Conservation (phyloP, 2,329 filamentous ascomycete species). For the Thielaviopsis populi region DNA sequence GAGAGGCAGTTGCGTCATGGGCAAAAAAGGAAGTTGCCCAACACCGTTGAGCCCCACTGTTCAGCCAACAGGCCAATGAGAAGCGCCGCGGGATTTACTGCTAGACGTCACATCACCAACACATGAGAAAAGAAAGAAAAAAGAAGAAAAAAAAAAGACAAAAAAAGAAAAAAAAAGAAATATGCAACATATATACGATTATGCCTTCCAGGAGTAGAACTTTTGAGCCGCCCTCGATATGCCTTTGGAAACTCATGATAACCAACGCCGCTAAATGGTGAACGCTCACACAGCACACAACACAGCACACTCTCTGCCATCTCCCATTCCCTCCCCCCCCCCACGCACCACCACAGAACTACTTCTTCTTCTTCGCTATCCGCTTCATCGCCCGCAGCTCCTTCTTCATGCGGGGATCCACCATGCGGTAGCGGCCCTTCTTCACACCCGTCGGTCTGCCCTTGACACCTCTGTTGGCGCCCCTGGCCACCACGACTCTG, state of each 20-base stretch:
- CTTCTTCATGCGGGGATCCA: conserved; percentile 92
- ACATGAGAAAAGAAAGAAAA: no score
- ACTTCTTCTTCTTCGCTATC: conserved; percentile 52
- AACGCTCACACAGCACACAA: conserved; percentile 7
- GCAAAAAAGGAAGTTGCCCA: no score
- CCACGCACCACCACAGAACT: conserved; percentile 18
- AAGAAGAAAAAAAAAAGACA: no score
- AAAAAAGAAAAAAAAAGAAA: no score
- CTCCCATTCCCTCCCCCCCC: neutral
- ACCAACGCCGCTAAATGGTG: conserved; percentile 16
- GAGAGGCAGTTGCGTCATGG: no score
- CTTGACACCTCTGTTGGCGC: conserved; percentile 68
- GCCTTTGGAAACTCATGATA: conserved; percentile 9
- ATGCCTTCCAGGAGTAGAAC: conserved; percentile 13
- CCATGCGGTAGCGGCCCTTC: conserved; percentile 95
- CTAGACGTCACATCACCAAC: neutral
- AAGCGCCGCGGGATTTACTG: neutral
- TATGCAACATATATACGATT: conserved; percentile 11
- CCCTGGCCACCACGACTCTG: conserved; percentile 77
- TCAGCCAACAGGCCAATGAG: no score
- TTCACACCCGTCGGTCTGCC: conserved; percentile 70
- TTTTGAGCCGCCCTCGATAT: conserved; percentile 9
- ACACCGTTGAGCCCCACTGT: no score
- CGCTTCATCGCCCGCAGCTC: conserved; percentile 81
- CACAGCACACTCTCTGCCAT: neutral